phyloP scores from a whole-genome alignment of 208 protist species.

The Blechomonas ayalai region DNA sequence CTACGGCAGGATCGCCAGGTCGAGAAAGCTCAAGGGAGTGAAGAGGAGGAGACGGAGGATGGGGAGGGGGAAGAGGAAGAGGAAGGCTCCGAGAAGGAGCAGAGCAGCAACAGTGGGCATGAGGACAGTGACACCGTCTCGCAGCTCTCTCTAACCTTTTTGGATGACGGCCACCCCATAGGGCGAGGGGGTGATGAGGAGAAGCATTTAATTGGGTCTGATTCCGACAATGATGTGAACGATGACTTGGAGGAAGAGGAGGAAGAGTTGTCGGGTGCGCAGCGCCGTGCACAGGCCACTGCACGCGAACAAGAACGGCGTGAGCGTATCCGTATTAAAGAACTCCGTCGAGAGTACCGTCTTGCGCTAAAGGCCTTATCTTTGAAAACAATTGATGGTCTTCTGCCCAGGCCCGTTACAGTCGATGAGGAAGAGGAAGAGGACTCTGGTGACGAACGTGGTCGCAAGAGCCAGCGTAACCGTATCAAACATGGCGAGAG shows the following conservation, averaged over 20 bases:
- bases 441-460: slow-evolving; percentile 17
- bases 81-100: slow-evolving; percentile 10
- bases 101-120: slow-evolving; percentile 11
- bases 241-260: slow-evolving; percentile 39
- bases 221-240: slow-evolving; percentile 13
- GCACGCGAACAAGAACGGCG: slow-evolving; percentile 21
- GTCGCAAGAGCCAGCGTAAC: slow-evolving; percentile 2
- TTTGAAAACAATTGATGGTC: slow-evolving; percentile 39
- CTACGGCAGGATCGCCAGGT: slow-evolving; percentile 5
- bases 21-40: slow-evolving; percentile 3
- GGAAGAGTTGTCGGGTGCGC: slow-evolving; percentile 1
- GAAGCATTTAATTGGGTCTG: slow-evolving; percentile 20
- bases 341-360: slow-evolving; percentile 57
- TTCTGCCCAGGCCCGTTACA: slow-evolving; percentile 25
- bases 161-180: slow-evolving; percentile 1
- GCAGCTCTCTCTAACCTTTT: slow-evolving; percentile 5
- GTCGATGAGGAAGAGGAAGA: slow-evolving; percentile 31
- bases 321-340: slow-evolving; percentile 48
- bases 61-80: slow-evolving; percentile 2
- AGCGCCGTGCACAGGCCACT: slow-evolving; percentile 16
- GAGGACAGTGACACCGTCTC: slow-evolving; percentile 3
- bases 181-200: slow-evolving; percentile 18
- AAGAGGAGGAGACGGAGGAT: slow-evolving; percentile 7
- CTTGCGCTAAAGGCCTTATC: slow-evolving; percentile 40
- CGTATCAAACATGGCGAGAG: not conserved